A percentile compares a stretch with the other conserved stretches of the same genome.
Conservation (phyloP, 2,329 filamentous ascomycete species). For the Colletotrichum navitas region DNA sequence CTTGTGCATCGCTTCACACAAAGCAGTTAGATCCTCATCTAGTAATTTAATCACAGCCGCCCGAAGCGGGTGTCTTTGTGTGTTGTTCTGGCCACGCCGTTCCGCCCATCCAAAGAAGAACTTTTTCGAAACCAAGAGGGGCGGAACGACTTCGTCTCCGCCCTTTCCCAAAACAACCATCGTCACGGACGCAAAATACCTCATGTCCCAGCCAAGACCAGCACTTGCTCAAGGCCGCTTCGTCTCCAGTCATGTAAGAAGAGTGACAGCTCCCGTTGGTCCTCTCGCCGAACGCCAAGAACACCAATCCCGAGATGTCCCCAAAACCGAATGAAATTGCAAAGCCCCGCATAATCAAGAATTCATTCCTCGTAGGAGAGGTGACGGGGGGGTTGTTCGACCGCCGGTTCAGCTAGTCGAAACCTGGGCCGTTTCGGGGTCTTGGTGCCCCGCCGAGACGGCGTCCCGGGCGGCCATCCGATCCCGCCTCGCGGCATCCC, state of each 20-base stretch:
- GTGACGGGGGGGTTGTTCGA: background rate
- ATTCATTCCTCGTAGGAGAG: background rate
- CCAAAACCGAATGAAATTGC: background rate
- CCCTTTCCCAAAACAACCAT: background rate
- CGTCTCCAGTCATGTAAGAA: conserved; percentile 6
- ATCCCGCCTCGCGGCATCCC: conserved; percentile 22
- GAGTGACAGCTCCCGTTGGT: background rate
- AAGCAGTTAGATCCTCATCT: background rate
- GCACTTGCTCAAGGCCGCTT: conserved; percentile 37
- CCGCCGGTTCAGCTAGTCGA: background rate
- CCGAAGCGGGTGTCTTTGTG: background rate
- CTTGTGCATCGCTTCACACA: background rate
- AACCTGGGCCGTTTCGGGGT: conserved; percentile 27
- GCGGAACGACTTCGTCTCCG: background rate
- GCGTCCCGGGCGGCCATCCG: background rate
- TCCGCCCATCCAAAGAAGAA: background rate
- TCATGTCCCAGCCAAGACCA: conserved; percentile 26
- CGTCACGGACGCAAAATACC: background rate
- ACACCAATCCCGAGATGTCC: background rate
- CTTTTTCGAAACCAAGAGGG: background rate
- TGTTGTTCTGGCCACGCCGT: background rate
- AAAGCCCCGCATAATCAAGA: background rate
- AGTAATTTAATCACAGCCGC: background rate
- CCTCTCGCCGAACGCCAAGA: conserved; percentile 17
- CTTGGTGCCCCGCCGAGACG: background rate